Base-by-base conservation (phyloP, 495 filamentous ascomycete species). In the Penicillium lividum region DNA sequence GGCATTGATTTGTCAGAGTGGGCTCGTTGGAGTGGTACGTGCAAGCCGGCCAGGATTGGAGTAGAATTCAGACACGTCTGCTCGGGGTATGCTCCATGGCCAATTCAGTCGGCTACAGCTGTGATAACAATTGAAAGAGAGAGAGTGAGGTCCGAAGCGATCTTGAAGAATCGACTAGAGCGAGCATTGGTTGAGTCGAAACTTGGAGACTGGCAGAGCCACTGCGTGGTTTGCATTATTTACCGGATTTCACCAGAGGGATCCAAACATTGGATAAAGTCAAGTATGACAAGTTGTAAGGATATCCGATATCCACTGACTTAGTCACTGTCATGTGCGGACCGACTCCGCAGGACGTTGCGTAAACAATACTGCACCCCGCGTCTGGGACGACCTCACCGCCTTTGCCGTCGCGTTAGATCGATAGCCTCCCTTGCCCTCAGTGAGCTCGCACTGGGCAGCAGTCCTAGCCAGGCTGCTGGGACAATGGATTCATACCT, bases 331-430 rank as follows among this genome's bases (percentile, higher is more conserved):
- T 48, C 27, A 48, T 48, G 27, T 48, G 27, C 45, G 27, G 45
- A 48, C 25, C 27, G n/a, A 48, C 45, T 48, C 25, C 27, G 2
- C 11, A 10, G 45, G 10, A 29, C 27, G 45, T 48, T 25, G 45
- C 45, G 45, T 48, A 48, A 48, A 48, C 45, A 48, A 48, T n/a
- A n/a, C 45, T 13, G 45, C 27, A n/a, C 7, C 5, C 45, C 45
- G 45, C 45, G 45, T 48, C 27, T 48, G 27, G 45, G 45, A 48
- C 45, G 45, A n/a, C 45, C 45, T 30, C 45, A 48, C 45, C 45
- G 45, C 45, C 45, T 48, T 48, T 48, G 27, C 45, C 45, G 45
- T 48, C 45, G 45, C 45, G 44, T 47, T 10, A 9, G 44, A 36
- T 36, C 11, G 5, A 40, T n/a, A 40, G 36, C 36, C 31, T 34